Conservation (phyloP, 2,329 filamentous ascomycete genomes). For the Lecanicillium sp. region DNA sequence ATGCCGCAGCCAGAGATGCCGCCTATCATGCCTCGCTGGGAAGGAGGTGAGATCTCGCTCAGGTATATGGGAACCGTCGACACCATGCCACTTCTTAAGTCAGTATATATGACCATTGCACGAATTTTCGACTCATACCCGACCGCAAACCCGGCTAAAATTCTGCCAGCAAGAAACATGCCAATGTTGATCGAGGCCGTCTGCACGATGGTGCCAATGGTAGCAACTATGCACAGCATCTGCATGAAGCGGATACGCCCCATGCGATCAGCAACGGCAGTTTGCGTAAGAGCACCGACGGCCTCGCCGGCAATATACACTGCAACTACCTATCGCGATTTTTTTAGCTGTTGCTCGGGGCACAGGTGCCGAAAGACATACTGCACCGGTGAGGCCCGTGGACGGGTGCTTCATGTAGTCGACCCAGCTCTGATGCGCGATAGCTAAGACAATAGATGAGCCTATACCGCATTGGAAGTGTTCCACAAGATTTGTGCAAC, state of each 20-base stretch:
- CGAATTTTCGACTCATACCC: no score
- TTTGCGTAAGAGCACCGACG: conserved; percentile 47
- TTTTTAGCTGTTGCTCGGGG: background rate
- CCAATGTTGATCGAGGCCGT: conserved; percentile 49
- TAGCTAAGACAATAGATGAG: conserved; percentile 31
- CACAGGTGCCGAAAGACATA: conserved; percentile 16
- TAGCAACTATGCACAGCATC: conserved; percentile 47
- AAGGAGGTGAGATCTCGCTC: conserved; percentile 45
- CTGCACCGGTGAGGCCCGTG: conserved; percentile 47
- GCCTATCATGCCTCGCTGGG: conserved; percentile 45
- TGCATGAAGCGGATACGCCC: conserved; percentile 50
- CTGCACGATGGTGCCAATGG: conserved; percentile 47
- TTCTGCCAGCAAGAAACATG: conserved; percentile 47
- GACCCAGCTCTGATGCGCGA: conserved; percentile 54
- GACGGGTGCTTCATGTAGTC: conserved; percentile 52
- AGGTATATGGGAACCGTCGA: conserved; percentile 51
- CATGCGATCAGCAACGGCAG: conserved; percentile 45
- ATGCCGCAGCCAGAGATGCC: conserved; percentile 49
- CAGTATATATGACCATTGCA: no score
- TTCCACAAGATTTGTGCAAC: conserved; percentile 17
- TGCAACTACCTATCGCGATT: conserved; percentile 37
- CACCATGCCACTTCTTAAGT: conserved; percentile 32
- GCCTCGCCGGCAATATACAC: conserved; percentile 57
- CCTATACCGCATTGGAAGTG: background rate
- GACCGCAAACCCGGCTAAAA: conserved; percentile 33